A percentile compares a stretch with the other conserved stretches of the same genome.
These are phyloP conservation scores for Aureobasidium sp. DNA, from an alignment of 2,329 filamentous ascomycete species.

Conservation along the genomic window DNA sequence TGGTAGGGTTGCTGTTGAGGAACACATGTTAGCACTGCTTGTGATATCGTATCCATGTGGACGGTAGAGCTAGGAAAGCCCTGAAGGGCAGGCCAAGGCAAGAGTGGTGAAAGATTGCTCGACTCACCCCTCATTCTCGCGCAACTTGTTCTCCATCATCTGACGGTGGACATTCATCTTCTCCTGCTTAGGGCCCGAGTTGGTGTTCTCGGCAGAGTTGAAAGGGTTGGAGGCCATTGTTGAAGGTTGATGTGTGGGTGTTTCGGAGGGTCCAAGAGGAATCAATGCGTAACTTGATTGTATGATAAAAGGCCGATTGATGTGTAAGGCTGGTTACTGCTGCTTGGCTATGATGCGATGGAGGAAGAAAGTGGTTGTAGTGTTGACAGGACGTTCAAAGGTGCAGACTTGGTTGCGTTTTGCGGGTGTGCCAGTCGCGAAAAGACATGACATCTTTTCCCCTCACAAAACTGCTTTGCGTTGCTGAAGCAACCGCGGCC, in stretches of 20 bases:
- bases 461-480: slow-evolving; percentile 7
- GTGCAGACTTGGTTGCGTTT: background rate
- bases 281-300: background rate
- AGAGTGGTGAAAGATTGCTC: background rate
- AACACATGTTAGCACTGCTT: background rate
- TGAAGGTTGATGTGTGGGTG: background rate
- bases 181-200: slow-evolving; percentile 26
- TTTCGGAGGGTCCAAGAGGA: background rate
- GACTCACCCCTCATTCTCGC: slow-evolving; percentile 7
- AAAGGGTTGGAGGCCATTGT: slow-evolving; percentile 11
- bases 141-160: slow-evolving; percentile 45
- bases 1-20: slow-evolving; percentile 15
- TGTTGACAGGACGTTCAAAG: background rate
- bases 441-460: slow-evolving; percentile 6
- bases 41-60: background rate
- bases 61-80: background rate
- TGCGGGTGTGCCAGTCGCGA: background rate
- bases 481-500: background rate
- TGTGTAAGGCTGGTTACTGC: background rate
- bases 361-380: background rate
- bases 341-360: background rate
- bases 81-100: background rate
- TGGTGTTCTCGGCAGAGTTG: slow-evolving; percentile 16
- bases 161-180: slow-evolving; percentile 68
- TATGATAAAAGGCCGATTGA: background rate